phyloP scores from a whole-genome alignment of 2,329 filamentous ascomycete species.

The Cladosporium colombiae region DNA sequence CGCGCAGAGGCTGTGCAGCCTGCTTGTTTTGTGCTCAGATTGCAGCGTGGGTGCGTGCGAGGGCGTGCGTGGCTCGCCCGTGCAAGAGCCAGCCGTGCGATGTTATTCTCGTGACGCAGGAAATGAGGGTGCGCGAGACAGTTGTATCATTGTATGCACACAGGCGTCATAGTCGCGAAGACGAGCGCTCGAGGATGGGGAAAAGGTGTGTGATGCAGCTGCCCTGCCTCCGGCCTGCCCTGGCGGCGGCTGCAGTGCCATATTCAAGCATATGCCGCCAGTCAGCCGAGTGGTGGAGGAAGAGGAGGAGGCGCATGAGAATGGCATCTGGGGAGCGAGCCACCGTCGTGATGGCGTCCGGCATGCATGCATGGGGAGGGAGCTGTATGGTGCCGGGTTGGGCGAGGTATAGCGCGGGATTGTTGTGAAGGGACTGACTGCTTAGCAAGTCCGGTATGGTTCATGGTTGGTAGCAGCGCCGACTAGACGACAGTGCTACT shows the following conservation, averaged over 20 bases:
- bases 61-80: neutral
- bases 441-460: neutral
- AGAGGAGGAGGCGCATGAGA: neutral
- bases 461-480: slow-evolving; percentile 1
- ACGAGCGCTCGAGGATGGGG: neutral
- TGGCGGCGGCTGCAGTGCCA: slow-evolving; percentile 5
- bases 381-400: neutral
- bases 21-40: slow-evolving; percentile 17
- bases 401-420: neutral
- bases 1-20: slow-evolving; percentile 13
- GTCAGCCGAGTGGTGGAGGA: slow-evolving; percentile 8
- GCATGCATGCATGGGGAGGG: neutral
- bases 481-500: neutral
- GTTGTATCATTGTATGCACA: slow-evolving; percentile 6
- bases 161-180: slow-evolving; percentile 3
- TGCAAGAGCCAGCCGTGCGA: slow-evolving; percentile 2
- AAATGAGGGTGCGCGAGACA: slow-evolving; percentile 14
- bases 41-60: slow-evolving; percentile 10
- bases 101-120: slow-evolving; percentile 13
- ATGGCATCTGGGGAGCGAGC: neutral
- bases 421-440: neutral
- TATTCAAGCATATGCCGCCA: slow-evolving; percentile 11
- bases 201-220: slow-evolving; percentile 6
- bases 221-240: neutral
- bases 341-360: slow-evolving; percentile 11